A percentile compares a stretch with the other conserved stretches of the same genome.
Conservation (phyloP, 352 stramenopile genomes). For the Globisporangium echinulatum region DNA sequence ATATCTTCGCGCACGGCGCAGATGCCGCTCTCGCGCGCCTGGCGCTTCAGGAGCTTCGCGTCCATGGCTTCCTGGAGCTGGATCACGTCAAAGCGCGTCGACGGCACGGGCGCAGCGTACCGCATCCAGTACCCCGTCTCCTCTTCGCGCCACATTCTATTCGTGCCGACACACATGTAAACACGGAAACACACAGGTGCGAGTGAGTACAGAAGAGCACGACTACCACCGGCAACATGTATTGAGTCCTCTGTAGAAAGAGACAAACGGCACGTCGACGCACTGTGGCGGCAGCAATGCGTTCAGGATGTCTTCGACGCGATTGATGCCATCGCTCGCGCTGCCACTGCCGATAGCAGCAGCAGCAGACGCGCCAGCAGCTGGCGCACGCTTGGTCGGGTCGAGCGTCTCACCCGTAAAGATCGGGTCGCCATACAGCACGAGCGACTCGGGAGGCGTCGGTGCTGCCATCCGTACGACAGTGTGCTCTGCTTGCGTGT, state of each 20-base stretch:
- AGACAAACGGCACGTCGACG: slow-evolving; percentile 8
- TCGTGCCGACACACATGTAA: not conserved
- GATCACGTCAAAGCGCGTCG: slow-evolving; percentile 91
- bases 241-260: not conserved
- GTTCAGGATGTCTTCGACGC: slow-evolving; percentile 76
- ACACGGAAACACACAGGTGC: no score
- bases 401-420: slow-evolving; percentile 83
- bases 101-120: slow-evolving; percentile 84
- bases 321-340: slow-evolving; percentile 41
- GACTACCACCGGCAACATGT: no score
- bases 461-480: slow-evolving; percentile 39
- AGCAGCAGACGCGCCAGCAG: slow-evolving; percentile 3
- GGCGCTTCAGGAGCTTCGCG: slow-evolving; percentile 79
- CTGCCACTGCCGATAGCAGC: slow-evolving; percentile 14
- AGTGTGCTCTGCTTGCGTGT: not conserved
- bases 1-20: slow-evolving; percentile 92
- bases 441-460: slow-evolving; percentile 76
- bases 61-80: slow-evolving; percentile 90
- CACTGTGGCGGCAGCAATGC: slow-evolving; percentile 71
- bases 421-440: slow-evolving; percentile 87
- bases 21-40: slow-evolving; percentile 90
- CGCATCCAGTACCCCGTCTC: slow-evolving; percentile 87
- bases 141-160: slow-evolving; percentile 76
- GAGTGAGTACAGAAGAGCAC: no score
- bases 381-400: slow-evolving; percentile 33